Percentiles rank a stretch among this genome's conserved stretches.
Evolutionary conservation across 805 yeast species (phyloP).

Genomic region (Kuraishia ogatae): DNA sequence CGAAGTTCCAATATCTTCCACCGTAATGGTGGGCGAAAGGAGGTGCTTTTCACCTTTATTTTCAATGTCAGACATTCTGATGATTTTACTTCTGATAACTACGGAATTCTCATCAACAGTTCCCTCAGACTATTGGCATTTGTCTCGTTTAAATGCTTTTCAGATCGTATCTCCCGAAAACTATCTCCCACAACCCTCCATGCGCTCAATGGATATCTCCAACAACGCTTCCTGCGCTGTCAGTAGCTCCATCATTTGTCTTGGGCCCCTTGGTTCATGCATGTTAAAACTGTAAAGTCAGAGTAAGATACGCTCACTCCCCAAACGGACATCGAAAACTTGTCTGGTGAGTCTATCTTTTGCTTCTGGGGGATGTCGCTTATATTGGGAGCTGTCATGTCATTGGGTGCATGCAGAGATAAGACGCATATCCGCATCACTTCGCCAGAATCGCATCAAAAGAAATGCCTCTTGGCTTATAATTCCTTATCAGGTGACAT

Average conservation of each 20-base stretch:
- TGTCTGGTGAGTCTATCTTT: not conserved
- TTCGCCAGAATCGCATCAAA: not conserved
- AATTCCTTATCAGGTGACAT: no score
- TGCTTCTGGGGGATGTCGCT: not conserved
- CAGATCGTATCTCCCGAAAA: no score
- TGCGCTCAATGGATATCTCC: no score
- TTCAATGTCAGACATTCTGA: slow-evolving; percentile 2
- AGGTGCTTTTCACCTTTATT: slow-evolving; percentile 1
- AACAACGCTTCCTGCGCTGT: no score
- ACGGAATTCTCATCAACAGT: not conserved
- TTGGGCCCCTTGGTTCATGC: no score
- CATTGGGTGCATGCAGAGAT: not conserved
- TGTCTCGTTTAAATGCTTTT: not conserved
- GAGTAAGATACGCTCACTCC: not conserved
- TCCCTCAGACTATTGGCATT: not conserved
- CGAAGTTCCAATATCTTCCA: slow-evolving; percentile 10
- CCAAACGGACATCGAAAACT: not conserved
- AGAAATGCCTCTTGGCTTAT: not conserved
- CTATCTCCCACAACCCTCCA: no score
- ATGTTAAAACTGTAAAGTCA: no score
- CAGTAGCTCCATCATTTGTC: no score
- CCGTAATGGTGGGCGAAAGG: slow-evolving; percentile 7
- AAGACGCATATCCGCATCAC: not conserved
- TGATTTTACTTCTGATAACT: not conserved
- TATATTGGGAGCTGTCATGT: not conserved